Evolutionary conservation across 2,329 filamentous ascomycete species (phyloP).

Genomic region (Fusarium veterinarium): DNA sequence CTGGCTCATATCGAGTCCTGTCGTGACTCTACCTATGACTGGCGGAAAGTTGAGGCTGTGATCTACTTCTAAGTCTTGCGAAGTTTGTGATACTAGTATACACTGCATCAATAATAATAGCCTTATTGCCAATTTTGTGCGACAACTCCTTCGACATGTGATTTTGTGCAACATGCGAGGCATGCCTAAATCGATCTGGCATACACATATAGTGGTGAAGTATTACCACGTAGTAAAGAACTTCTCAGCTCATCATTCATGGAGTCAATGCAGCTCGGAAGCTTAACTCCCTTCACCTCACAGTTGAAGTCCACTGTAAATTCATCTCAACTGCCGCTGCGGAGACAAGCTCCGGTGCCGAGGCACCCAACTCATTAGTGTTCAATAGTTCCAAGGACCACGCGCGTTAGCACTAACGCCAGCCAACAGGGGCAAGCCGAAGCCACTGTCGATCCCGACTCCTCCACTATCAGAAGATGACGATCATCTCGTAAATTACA

Average conservation of each 20-base stretch:
- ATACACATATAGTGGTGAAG: not conserved
- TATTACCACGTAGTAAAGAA: not conserved
- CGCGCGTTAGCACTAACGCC: not conserved
- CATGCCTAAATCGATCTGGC: not conserved
- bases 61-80: not conserved
- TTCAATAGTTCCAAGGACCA: slow-evolving; percentile 1
- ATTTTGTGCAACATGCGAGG: not conserved
- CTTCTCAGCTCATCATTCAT: not conserved
- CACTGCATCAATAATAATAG: not conserved
- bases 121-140: not conserved
- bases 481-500: not conserved
- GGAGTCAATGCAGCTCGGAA: not conserved
- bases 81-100: too few species aligned
- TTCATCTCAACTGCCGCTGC: not conserved
- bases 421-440: not conserved
- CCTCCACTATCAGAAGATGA: not conserved
- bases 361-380: not conserved
- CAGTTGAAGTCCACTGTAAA: not conserved
- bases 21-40: fast-evolving
- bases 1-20: fast-evolving
- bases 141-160: not conserved
- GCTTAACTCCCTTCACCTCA: not conserved
- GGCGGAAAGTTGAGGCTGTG: not conserved
- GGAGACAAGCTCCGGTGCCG: not conserved
- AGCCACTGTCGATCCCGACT: not conserved